phyloP scores from a whole-genome alignment of 345 rosid genomes.

The Euphorbia lathyris region DNA sequence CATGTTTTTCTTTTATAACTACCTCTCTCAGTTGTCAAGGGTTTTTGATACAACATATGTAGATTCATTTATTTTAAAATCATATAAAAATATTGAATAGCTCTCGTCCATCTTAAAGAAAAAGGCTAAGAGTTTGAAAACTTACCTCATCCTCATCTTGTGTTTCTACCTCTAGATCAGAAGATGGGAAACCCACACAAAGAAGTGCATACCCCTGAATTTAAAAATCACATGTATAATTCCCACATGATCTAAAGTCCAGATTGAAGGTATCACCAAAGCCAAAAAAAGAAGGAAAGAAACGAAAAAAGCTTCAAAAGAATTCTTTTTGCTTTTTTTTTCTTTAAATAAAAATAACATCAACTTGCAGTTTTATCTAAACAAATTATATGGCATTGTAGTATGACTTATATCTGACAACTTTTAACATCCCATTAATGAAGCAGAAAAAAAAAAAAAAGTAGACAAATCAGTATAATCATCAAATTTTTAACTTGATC shows the following conservation, averaged over 20 bases:
- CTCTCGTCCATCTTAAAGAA: constrained; percentile 3
- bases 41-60: constrained; percentile 1
- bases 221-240: not conserved
- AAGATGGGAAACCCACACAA: constrained; percentile 83
- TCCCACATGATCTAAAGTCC: not conserved
- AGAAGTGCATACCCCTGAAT: constrained; percentile 90
- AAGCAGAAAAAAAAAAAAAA: not conserved
- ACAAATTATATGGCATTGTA: constrained; percentile 1
- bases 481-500: not conserved
- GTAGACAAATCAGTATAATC: not conserved
- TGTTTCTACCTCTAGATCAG: constrained; percentile 89
- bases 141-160: constrained; percentile 96
- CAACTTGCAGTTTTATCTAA: not conserved
- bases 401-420: not conserved
- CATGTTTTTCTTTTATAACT: not conserved
- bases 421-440: not conserved
- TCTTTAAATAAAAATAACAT: not conserved
- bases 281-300: not conserved
- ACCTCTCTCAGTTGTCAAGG: not conserved
- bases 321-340: not conserved
- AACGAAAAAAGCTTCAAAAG: not conserved
- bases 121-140: constrained; percentile 11
- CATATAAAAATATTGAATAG: not conserved
- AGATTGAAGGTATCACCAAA: constrained; percentile 8
- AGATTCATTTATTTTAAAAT: constrained; percentile 1